A percentile compares a stretch with the other conserved stretches of the same genome.
Evolutionary conservation across 768 basidiomycete species (phyloP).

Genomic region (Holtermannia corniformis): DNA sequence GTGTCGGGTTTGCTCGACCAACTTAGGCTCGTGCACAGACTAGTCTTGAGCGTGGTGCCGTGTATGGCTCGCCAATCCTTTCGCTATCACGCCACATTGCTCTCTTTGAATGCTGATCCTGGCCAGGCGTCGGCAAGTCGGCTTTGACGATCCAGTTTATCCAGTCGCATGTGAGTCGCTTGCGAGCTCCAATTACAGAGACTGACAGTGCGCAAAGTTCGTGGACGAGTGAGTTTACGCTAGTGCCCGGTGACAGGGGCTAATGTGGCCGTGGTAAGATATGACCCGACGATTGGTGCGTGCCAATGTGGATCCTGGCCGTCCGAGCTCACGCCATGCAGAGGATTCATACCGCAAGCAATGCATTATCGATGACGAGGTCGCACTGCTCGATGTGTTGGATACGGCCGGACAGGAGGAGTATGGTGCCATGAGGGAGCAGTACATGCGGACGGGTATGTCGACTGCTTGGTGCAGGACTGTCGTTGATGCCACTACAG

Average conservation of each 20-base stretch:
- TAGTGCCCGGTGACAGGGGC: neutral
- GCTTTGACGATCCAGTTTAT: slow-evolving; percentile 97
- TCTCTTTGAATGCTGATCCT: neutral
- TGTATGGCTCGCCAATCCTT: too few species aligned
- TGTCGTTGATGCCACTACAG: slow-evolving; percentile 34
- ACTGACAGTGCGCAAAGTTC: slow-evolving; percentile 27
- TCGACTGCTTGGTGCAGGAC: neutral
- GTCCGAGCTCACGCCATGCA: slow-evolving; percentile 1
- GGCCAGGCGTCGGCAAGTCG: slow-evolving; percentile 65
- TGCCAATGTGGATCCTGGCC: neutral
- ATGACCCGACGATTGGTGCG: slow-evolving; percentile 81
- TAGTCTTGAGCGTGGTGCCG: too few species aligned
- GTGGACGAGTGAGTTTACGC: slow-evolving; percentile 34
- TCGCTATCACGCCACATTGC: too few species aligned
- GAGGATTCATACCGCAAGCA: slow-evolving; percentile 95
- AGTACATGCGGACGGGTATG: slow-evolving; percentile 81
- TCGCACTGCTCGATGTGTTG: slow-evolving; percentile 90
- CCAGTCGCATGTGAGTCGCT: slow-evolving; percentile 46
- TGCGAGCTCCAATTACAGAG: neutral
- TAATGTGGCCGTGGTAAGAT: slow-evolving; percentile 7
- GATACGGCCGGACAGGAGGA: slow-evolving; percentile 98
- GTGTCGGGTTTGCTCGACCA: too few species aligned
- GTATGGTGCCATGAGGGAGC: slow-evolving; percentile 97
- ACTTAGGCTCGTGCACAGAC: too few species aligned
- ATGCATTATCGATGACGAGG: slow-evolving; percentile 95